Conservation (phyloP, 2,329 filamentous ascomycete genomes). For the Fusarium poae region DNA sequence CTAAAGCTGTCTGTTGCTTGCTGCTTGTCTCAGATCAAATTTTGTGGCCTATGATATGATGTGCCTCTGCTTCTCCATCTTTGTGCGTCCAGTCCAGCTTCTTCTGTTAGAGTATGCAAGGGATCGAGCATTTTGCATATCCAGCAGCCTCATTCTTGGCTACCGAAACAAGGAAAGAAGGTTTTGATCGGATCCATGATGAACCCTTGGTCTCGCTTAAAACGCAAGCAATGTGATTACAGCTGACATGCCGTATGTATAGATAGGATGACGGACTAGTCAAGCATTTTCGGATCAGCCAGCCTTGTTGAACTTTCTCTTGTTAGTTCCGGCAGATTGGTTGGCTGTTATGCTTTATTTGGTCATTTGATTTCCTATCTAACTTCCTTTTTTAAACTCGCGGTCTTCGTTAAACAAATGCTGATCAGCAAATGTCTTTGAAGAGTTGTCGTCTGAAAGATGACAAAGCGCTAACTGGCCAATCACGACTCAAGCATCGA, state of each 20-base stretch:
- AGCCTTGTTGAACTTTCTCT: slow-evolving; percentile 32
- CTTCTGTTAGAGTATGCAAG: slow-evolving; percentile 12
- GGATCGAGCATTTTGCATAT: slow-evolving; percentile 6
- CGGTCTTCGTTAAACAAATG: slow-evolving; percentile 22
- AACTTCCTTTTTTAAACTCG: slow-evolving; percentile 16
- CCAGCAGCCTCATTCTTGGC: slow-evolving; percentile 5
- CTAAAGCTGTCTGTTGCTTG: slow-evolving; percentile 18
- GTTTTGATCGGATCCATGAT: slow-evolving; percentile 20
- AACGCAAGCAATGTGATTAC: slow-evolving; percentile 21
- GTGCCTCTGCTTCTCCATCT: slow-evolving; percentile 13
- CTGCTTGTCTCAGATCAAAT: slow-evolving; percentile 30
- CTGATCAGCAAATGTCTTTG: slow-evolving; percentile 24
- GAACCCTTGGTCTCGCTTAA: slow-evolving; percentile 29
- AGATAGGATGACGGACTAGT: slow-evolving; percentile 30
- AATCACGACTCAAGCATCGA: slow-evolving; percentile 26
- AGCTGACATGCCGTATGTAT: slow-evolving; percentile 19
- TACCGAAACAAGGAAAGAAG: slow-evolving; percentile 22
- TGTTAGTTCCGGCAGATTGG: slow-evolving; percentile 17
- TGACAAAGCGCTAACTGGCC: slow-evolving; percentile 4
- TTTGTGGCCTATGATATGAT: slow-evolving; percentile 14
- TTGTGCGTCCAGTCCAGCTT: slow-evolving; percentile 19
- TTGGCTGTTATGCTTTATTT: slow-evolving; percentile 18
- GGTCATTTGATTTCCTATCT: slow-evolving; percentile 26
- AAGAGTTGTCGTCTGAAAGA: slow-evolving; percentile 9
- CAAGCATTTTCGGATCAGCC: slow-evolving; percentile 31